phyloP scores from a whole-genome alignment of 1,139 yeast genomes.

The Candida sanyaensis region DNA sequence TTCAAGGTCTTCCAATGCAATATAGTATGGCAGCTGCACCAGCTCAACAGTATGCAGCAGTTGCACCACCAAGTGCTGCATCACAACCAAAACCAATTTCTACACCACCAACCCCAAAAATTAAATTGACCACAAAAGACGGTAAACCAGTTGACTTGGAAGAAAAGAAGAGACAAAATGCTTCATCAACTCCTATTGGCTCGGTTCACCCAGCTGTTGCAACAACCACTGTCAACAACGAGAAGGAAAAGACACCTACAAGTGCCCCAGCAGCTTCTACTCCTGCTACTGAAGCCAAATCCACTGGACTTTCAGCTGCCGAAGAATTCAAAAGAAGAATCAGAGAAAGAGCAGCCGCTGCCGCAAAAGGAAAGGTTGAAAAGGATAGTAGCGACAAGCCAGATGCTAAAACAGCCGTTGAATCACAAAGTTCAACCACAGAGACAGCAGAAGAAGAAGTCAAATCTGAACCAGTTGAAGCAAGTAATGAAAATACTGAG shows the following conservation, averaged over 20 bases:
- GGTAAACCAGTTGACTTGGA: slow-evolving; percentile 51
- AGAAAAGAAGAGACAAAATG: slow-evolving; percentile 36
- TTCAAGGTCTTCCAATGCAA: slow-evolving; percentile 15
- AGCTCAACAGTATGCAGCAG: slow-evolving; percentile 10
- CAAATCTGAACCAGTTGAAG: background rate
- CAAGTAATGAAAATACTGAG: background rate
- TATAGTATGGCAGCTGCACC: slow-evolving; percentile 12
- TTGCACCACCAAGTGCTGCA: slow-evolving; percentile 12
- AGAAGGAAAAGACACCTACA: slow-evolving; percentile 8
- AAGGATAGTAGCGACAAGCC: slow-evolving; percentile 17
- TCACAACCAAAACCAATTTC: slow-evolving; percentile 15
- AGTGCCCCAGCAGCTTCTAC: slow-evolving; percentile 15
- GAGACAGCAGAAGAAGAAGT: background rate
- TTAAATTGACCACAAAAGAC: slow-evolving; percentile 47
- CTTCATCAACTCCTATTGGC: slow-evolving; percentile 21
- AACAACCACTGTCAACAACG: slow-evolving; percentile 16
- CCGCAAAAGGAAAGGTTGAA: slow-evolving; percentile 14
- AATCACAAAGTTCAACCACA: background rate
- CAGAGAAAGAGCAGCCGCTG: slow-evolving; percentile 16
- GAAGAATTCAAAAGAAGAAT: slow-evolving; percentile 18
- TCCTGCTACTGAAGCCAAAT: slow-evolving; percentile 12
- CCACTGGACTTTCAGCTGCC: slow-evolving; percentile 18
- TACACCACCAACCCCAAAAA: slow-evolving; percentile 22
- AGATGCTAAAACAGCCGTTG: slow-evolving; percentile 4
- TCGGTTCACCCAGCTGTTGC: slow-evolving; percentile 19